Evolutionary conservation across 1,139 yeast species (phyloP).

Genomic region (Candida dubliniensis): DNA sequence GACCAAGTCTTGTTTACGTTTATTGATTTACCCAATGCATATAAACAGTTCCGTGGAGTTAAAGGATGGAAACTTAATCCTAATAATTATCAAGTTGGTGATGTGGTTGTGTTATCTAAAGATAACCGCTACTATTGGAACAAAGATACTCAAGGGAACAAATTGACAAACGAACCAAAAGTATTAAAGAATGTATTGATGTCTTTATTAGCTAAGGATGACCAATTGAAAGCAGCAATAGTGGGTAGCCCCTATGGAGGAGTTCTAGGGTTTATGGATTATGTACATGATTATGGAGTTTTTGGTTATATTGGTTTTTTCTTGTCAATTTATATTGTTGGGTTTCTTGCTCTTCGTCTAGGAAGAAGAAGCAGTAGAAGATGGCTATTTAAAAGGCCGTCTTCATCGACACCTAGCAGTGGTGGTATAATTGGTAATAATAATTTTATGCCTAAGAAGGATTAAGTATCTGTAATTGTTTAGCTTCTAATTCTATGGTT

Average conservation of each 20-base stretch:
- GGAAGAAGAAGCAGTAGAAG: constrained; percentile 9
- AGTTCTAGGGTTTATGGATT: constrained; percentile 41
- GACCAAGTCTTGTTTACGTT: constrained; percentile 51
- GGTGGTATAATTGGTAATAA: constrained; percentile 21
- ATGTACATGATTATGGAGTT: constrained; percentile 45
- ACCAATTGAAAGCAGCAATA: constrained; percentile 23
- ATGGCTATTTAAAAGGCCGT: constrained; percentile 1
- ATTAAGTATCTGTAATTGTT: constrained; percentile 28
- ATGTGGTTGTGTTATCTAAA: constrained; percentile 33
- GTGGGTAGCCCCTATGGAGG: constrained; percentile 48
- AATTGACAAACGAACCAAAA: constrained; percentile 32
- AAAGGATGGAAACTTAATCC: constrained; percentile 45
- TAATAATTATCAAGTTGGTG: constrained; percentile 43
- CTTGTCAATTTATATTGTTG: constrained; percentile 11
- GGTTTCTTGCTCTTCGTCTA: constrained; percentile 7
- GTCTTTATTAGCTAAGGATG: constrained; percentile 33
- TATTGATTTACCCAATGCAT: constrained; percentile 47
- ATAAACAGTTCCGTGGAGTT: constrained; percentile 26
- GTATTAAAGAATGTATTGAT: constrained; percentile 28
- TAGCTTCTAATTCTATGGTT: constrained; percentile 43
- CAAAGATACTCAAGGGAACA: constrained; percentile 26
- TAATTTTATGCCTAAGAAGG: constrained; percentile 21
- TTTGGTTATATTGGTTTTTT: constrained; percentile 40
- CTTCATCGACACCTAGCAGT: constrained; percentile 9
- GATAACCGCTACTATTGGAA: constrained; percentile 38